Base-by-base conservation (phyloP, 1,139 yeast genomes). In the Diutina siamensis region DNA sequence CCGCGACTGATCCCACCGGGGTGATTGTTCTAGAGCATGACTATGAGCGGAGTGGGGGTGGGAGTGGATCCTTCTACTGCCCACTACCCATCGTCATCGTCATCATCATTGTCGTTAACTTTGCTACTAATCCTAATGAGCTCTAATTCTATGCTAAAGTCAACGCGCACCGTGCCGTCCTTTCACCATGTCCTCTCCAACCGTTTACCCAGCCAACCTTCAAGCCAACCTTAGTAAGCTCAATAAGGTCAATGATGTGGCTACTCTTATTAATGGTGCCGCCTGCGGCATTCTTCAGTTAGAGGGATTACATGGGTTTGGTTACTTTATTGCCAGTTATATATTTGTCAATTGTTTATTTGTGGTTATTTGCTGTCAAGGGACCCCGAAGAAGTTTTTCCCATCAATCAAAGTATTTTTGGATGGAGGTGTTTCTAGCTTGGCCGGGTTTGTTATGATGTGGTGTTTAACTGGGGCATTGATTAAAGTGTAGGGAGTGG, bases 401-500 rank as follows among this genome's bases (percentile, higher is more conserved):
- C 28, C 18, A 17, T 9, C n/a, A 18, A n/a, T 13, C 12, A n/a
- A 28, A 35, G 44, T 41, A 20, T 32, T 21, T 19, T n/a, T n/a
- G 5, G 20, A 21, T 17, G 42, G 42, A 2, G 32, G 19, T 13
- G 9, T 21, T 15, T 7, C 25, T 28, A 21, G 15, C 28, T 15
- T 31, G 17, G 44, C 44, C n/a, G 36, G 44, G n/a, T 41, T 31
- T 17, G 15, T 41, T 28, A 41, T 41, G 44, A 41, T 32, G 44
- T 41, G 44, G 44, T 41, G 44, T 20, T 41, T 41, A 13, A 41
- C 35, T 15, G 35, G 35, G 2, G 44, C 44, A 15, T 41, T 41
- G 44, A 25, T 41, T 5, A 27, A 40, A 21, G 42, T 25, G 7
- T 38, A n/a, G 13, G 10, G 12, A 7, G 12, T n/a, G 31, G 12